Evolutionary conservation across 208 protist genomes (phyloP).

Genomic region (Crithidia expoeki): DNA sequence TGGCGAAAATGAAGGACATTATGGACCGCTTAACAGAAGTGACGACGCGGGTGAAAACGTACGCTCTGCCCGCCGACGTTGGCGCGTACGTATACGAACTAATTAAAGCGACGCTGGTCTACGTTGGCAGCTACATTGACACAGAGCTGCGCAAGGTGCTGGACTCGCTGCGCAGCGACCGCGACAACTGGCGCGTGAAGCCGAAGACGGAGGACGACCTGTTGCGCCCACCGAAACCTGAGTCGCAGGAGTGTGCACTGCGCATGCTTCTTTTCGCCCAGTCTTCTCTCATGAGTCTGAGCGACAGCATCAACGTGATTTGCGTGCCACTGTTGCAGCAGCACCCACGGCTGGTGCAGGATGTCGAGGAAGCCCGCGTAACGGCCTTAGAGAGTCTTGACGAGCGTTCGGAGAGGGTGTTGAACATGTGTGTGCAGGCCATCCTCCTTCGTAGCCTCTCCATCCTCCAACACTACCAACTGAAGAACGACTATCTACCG

Average conservation of each 20-base stretch:
- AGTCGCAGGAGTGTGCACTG: constrained; percentile 85
- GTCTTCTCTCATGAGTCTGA: constrained; percentile 75
- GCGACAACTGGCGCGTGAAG: constrained; percentile 73
- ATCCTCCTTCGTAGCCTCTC: constrained; percentile 78
- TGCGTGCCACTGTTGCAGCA: constrained; percentile 56
- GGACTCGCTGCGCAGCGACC: constrained; percentile 65
- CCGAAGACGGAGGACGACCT: constrained; percentile 74
- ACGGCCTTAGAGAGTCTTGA: constrained; percentile 62
- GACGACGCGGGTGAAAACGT: constrained; percentile 52
- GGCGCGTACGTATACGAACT: constrained; percentile 64
- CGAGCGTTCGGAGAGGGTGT: constrained; percentile 64
- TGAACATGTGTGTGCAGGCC: constrained; percentile 81
- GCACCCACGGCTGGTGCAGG: constrained; percentile 50
- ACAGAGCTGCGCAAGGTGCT: constrained; percentile 72
- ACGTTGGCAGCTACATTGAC: constrained; percentile 67
- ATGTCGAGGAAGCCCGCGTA: constrained; percentile 60
- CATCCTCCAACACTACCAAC: constrained; percentile 82
- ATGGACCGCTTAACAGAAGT: constrained; percentile 71
- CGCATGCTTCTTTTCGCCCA: constrained; percentile 88
- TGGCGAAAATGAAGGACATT: constrained; percentile 78
- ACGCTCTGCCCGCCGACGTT: constrained; percentile 52
- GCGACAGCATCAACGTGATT: constrained; percentile 57
- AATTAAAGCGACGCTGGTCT: constrained; percentile 45
- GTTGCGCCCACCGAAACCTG: constrained; percentile 51
- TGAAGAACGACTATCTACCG: constrained; percentile 72